phyloP scores from a whole-genome alignment of 495 filamentous ascomycete genomes.

The Aspergillus coremiiformis region DNA sequence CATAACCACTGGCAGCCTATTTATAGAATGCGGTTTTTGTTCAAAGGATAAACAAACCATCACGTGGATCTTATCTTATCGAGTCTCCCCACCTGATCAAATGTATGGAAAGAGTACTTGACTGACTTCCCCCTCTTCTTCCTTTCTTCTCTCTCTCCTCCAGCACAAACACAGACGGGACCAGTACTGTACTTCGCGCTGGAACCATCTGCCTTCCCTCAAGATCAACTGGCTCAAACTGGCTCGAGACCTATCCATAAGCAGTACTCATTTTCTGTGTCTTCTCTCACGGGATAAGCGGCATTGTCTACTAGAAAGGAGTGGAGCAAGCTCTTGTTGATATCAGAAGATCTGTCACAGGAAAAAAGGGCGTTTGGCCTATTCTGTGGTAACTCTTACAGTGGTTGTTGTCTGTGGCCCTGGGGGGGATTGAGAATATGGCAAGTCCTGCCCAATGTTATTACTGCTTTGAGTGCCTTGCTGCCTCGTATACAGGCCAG shows the following conservation, averaged over 20 bases:
- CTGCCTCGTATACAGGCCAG: slow-evolving; percentile 55
- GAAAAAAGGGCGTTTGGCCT: not conserved
- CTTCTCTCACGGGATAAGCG: not conserved
- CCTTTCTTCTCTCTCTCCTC: not conserved
- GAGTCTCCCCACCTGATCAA: not conserved
- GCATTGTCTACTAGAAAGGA: not conserved
- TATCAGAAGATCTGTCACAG: not conserved
- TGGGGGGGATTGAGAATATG: slow-evolving; percentile 43
- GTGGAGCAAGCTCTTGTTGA: not conserved
- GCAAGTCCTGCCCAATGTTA: slow-evolving; percentile 77
- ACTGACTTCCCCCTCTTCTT: not conserved
- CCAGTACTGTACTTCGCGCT: not conserved
- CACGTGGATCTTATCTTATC: not conserved
- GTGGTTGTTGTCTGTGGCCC: not conserved
- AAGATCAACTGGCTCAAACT: not conserved
- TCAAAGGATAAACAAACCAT: too few relatives aligned
- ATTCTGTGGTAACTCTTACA: not conserved
- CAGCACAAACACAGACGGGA: not conserved
- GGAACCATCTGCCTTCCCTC: not conserved
- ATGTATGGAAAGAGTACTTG: not conserved
- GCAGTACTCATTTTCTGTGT: not conserved
- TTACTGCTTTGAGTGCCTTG: slow-evolving; percentile 83
- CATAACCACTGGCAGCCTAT: too few relatives aligned
- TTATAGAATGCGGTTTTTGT: too few relatives aligned
- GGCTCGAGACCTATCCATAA: not conserved